Evolutionary conservation across 192 early-diverging fungal genomes (phyloP).

Genomic region (Phycomyces blakesleeanus): DNA sequence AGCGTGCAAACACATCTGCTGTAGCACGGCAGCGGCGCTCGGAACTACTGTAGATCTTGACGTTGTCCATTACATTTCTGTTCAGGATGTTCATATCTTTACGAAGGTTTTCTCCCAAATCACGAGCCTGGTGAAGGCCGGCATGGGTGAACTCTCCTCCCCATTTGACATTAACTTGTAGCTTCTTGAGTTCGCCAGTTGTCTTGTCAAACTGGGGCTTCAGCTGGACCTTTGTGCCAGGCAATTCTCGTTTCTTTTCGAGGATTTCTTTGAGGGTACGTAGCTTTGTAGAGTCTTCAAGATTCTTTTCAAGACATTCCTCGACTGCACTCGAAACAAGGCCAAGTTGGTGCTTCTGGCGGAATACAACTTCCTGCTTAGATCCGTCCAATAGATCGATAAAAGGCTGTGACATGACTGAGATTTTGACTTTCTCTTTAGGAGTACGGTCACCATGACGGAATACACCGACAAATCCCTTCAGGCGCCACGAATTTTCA

Average conservation of each 20-base stretch:
- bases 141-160: conserved; percentile 95
- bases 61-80: conserved; percentile 76
- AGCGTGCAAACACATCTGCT: conserved; percentile 64
- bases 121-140: conserved; percentile 82
- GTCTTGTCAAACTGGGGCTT: conserved; percentile 73
- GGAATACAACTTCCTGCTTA: conserved; percentile 75
- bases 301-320: conserved; percentile 29
- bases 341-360: conserved; percentile 64
- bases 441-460: conserved; percentile 95
- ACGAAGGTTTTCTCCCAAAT: conserved; percentile 87
- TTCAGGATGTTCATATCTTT: conserved; percentile 92
- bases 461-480: conserved; percentile 90
- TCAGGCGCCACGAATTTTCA: conserved; percentile 87
- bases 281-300: conserved; percentile 49
- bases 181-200: conserved; percentile 50
- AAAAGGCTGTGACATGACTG: conserved; percentile 67
- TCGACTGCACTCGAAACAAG: conserved; percentile 43
- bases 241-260: conserved; percentile 71
- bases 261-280: conserved; percentile 73
- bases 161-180: conserved; percentile 96
- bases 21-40: conserved; percentile 89
- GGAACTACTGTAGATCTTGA: conserved; percentile 80
- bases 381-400: conserved; percentile 62
- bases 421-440: conserved; percentile 94
- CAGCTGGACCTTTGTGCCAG: conserved; percentile 91